Base-by-base conservation (phyloP, 2,329 filamentous ascomycete genomes). In the Huntiella savannae region DNA sequence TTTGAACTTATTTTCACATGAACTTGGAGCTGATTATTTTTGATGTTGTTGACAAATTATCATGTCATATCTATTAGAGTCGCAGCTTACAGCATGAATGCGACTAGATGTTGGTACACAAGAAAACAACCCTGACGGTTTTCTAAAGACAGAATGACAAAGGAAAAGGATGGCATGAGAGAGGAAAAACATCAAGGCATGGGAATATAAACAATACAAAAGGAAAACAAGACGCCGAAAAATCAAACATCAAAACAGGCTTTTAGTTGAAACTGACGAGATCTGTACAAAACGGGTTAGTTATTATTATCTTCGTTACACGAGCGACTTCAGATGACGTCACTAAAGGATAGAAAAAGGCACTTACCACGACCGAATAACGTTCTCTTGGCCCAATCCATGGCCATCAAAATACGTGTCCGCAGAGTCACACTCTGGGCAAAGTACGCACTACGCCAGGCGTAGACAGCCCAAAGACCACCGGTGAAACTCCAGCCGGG, bases 311-410 rank as follows among this genome's bases (percentile, higher is more conserved):
- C 22, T 7, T 28, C 7, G 22, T 28, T 28, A 28, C 22, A 28
- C 22, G 22, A 10, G 22, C 22, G 22, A 34, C 37, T 17, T 41
- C 11, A 6, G 17, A 28, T 13, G 8, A 37, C 15, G 33, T 32
- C 10, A 32, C 8, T 3, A 17, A 33, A 12, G 22, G 22, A 10
- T 38, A 5, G 35, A n/a, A 47, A 12, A n/a, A 37, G 45, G 40
- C 48, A 67, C 79, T 67, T 64, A 95, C 88, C 91, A 78, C 91
- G 73, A 54, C 91, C 91, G 66, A 98, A 98, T 16, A 98, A 63
- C 10, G 85, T 83, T 59, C 92, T 73, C 74, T 96, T 98, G n/a
- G 77, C 79, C 91, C 91, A 98, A 61, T 98, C 91, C 91, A 98
- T 95, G 13, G 86, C 86, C 62, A 98, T 69, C 57, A 98, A 63